Evolutionary conservation across 352 stramenopile genomes (phyloP).

Genomic region (Globisporangium irregulare): DNA sequence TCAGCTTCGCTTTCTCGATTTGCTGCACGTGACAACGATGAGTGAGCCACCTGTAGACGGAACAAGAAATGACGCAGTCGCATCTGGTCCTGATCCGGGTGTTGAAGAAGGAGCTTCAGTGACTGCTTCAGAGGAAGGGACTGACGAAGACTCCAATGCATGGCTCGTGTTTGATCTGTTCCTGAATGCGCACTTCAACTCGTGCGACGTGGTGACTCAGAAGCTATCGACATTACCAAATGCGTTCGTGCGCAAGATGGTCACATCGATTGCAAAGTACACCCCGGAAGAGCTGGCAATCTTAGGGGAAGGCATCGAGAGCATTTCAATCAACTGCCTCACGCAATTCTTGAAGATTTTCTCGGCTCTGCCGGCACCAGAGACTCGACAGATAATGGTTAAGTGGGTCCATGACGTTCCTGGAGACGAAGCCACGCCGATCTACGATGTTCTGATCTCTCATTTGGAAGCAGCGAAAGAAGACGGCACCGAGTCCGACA

Average conservation of each 20-base stretch:
- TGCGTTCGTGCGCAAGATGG: conserved; percentile 21
- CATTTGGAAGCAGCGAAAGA: conserved; percentile 12
- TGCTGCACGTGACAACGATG: conserved; percentile 22
- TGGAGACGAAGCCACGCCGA: conserved; percentile 22
- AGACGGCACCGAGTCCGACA: neutral
- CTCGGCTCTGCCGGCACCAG: conserved; percentile 18
- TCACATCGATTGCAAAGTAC: conserved; percentile 28
- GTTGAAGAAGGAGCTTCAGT: neutral
- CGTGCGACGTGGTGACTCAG: conserved; percentile 38
- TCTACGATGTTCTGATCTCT: conserved; percentile 45
- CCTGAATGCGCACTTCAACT: conserved; percentile 33
- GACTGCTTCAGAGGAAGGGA: neutral
- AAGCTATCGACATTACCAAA: conserved; percentile 36
- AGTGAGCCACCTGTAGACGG: conserved; percentile 12
- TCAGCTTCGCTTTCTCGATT: conserved; percentile 33
- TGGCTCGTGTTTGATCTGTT: conserved; percentile 49
- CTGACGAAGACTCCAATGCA: neutral
- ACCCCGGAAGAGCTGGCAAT: conserved; percentile 30
- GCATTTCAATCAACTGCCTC: conserved; percentile 22
- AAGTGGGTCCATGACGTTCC: conserved; percentile 46
- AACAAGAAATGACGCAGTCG: conserved; percentile 11
- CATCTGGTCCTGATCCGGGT: neutral
- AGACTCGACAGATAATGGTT: conserved; percentile 31
- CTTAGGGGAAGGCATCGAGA: conserved; percentile 45
- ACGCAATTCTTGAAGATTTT: conserved; percentile 38